Percentiles rank a stretch among this genome's conserved stretches.
Conservation (phyloP, 139 green algal species). For the Pedinophyceae sp. region DNA sequence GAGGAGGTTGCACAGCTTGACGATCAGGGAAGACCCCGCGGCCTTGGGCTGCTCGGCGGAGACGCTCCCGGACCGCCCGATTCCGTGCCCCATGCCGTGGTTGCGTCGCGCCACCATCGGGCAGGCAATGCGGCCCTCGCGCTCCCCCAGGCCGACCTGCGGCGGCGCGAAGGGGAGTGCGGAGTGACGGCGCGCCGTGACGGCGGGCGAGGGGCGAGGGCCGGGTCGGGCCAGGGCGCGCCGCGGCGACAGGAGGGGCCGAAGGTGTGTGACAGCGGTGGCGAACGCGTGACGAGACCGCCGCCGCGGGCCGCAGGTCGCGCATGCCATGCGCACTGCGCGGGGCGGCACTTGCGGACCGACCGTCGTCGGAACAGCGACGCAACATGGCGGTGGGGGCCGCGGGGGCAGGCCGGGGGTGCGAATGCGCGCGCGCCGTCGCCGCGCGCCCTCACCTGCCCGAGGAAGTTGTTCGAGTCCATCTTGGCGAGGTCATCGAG, state of each 20-base stretch:
- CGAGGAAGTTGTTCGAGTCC: conserved; percentile 97
- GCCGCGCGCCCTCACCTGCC: background rate
- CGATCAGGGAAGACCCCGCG: conserved; percentile 69
- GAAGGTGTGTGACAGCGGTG: no score
- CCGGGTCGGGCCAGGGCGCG: no score
- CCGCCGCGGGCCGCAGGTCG: no score
- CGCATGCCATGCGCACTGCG: no score
- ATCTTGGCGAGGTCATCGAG: conserved; percentile 77
- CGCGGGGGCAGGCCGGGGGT: background rate
- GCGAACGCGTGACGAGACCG: no score
- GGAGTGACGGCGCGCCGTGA: background rate
- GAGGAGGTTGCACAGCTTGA: conserved; percentile 50
- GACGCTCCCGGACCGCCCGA: conserved; percentile 78
- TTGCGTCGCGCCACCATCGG: conserved; percentile 55
- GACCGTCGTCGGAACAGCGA: background rate
- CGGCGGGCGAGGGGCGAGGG: no score
- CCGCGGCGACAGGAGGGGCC: no score
- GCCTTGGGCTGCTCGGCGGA: conserved; percentile 89
- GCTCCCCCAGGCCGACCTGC: conserved; percentile 81
- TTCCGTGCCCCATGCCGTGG: conserved; percentile 74
- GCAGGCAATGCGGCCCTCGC: conserved; percentile 69
- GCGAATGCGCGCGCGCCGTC: no score
- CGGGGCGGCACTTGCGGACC: no score
- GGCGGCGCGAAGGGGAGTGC: conserved; percentile 7
- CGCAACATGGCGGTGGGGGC: background rate